A percentile compares a stretch with the other conserved stretches of the same genome.
Evolutionary conservation across 2,329 filamentous ascomycete genomes (phyloP).

Genomic region (Diplodia scrobiculata): DNA sequence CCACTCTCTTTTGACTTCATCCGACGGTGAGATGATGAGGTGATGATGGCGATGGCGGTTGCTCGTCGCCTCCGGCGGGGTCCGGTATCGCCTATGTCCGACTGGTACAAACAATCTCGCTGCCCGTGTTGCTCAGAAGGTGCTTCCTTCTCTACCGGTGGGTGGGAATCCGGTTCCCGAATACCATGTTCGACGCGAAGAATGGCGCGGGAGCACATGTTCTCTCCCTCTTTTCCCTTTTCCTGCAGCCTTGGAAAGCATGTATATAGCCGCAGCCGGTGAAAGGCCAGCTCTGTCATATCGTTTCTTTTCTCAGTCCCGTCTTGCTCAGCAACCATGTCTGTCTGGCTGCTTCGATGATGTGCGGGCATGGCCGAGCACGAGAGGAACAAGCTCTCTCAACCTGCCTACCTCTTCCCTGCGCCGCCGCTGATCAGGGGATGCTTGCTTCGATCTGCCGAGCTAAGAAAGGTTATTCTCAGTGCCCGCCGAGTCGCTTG

Average conservation of each 20-base stretch:
- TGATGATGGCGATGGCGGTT: neutral
- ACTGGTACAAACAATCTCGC: neutral
- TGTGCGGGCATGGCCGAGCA: neutral
- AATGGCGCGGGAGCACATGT: neutral
- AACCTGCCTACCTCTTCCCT: neutral
- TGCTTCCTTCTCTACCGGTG: neutral
- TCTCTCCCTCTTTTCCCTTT: neutral
- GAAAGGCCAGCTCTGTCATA: neutral
- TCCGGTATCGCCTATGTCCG: neutral
- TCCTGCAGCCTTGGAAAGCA: neutral
- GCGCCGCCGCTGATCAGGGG: neutral
- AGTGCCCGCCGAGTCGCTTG: neutral
- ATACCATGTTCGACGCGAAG: neutral
- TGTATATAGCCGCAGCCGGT: neutral
- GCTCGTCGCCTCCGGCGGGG: neutral
- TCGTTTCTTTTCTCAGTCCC: neutral
- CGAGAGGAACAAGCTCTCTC: neutral
- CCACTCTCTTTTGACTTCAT: constrained; percentile 5
- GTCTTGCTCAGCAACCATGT: neutral
- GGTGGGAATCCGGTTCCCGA: neutral
- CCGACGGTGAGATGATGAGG: neutral
- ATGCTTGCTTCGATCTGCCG: neutral
- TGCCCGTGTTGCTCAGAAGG: neutral
- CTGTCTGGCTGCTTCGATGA: neutral
- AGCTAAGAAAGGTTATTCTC: neutral